Percentiles rank a stretch among this genome's conserved stretches.
Evolutionary conservation across 495 filamentous ascomycete species (phyloP).

Genomic region (Tuber borchii): DNA sequence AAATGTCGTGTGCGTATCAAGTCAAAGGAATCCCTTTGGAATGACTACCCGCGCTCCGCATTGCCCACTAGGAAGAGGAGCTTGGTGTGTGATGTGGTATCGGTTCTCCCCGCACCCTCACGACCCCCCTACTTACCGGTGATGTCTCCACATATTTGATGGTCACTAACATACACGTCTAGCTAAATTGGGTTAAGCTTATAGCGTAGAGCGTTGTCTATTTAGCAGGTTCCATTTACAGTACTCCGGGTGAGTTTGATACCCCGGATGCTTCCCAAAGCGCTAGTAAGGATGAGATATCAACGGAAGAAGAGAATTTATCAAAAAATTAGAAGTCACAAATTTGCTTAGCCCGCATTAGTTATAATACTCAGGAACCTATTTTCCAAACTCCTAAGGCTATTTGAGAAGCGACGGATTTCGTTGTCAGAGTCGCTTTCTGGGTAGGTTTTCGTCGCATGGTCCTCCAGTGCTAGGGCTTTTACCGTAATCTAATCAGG

Average conservation of each 20-base stretch:
- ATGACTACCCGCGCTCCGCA: slow-evolving; percentile 44
- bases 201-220: too few relatives aligned
- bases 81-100: too few relatives aligned
- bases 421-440: background rate
- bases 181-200: background rate
- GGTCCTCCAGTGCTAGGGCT: too few relatives aligned
- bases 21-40: slow-evolving; percentile 43
- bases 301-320: background rate
- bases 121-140: background rate
- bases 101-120: background rate
- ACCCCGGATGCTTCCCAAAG: background rate
- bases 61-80: background rate
- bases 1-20: slow-evolving; percentile 43
- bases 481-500: too few relatives aligned
- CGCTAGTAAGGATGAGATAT: background rate
- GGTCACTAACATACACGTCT: background rate
- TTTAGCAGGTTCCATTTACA: background rate
- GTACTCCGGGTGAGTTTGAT: background rate
- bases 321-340: background rate
- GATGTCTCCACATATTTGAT: background rate
- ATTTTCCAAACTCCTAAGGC: background rate
- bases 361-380: background rate
- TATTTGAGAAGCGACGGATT: background rate
- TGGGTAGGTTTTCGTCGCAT: background rate
- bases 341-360: background rate